Evolutionary conservation across 2,329 filamentous ascomycete species (phyloP), one percentile per base, ranked within the genome.

Genomic region (Fonsecaea multimorphosa): DNA sequence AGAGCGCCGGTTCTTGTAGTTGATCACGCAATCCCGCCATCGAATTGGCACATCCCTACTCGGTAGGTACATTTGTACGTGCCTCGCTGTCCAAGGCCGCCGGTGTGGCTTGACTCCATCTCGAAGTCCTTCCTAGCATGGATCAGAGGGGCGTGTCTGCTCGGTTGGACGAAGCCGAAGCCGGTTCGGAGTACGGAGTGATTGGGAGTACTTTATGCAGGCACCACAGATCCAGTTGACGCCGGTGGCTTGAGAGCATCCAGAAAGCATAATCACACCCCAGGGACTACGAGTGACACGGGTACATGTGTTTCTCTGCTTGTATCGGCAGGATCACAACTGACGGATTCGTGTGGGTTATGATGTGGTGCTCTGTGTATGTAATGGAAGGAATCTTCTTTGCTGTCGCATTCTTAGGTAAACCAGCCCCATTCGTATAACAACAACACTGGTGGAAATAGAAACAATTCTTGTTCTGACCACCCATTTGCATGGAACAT

Each of bases 1-100:
- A 49, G 44, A 27, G 44, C 44, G 8, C 44, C 49, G 27, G 22
- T 44, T 12, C 8, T 14, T 22, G 3, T 22, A 7, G n/a, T 44
- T 31, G 44, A 60, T 60, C 58, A 60, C 58, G 58, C 58, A 60
- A 51, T 60, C 49, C 44, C 49, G 34, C 44, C 58, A 38, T 60
- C 52, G 14, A 53, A 60, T 51, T 60, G 27, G n/a, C 52, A 54
- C 19, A 49, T 12, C 44, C 19, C 29, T 3, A n/a, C n/a, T n/a
- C n/a, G n/a, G n/a, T n/a, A n/a, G n/a, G n/a, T n/a, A n/a, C n/a
- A n/a, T n/a, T n/a, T n/a, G n/a, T n/a, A 31, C 29, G 29, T 31
- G 29, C 8, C 29, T 3, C 9, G 19, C 44, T 27, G 44, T 49
- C 19, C 12, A 12, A 49, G 44, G 7, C 19, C 44, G 40, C 40